phyloP scores from a whole-genome alignment of 148 eudicot genomes.

The Limonium bicolor region DNA sequence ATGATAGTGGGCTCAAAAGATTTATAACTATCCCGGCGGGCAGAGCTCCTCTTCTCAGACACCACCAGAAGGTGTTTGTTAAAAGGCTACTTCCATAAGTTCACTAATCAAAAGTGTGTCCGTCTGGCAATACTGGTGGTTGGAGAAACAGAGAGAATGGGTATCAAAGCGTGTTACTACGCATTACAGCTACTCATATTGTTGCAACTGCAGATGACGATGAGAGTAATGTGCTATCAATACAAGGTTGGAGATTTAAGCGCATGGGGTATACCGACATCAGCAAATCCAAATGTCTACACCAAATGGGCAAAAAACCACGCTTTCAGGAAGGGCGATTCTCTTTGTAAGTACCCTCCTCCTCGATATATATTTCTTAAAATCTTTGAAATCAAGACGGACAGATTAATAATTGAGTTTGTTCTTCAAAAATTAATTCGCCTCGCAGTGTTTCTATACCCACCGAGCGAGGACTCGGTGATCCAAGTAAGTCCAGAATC shows the following conservation, averaged over 20 bases:
- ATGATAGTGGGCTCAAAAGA: neutral
- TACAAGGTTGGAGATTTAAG: slow-evolving; percentile 76
- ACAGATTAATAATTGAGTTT: neutral
- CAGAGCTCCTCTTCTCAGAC: too few relatives aligned
- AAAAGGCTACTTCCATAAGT: neutral
- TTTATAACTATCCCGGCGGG: too few relatives aligned
- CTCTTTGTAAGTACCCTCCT: slow-evolving; percentile 50
- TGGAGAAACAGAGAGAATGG: slow-evolving; percentile 12
- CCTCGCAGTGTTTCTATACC: slow-evolving; percentile 76
- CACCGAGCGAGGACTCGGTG: slow-evolving; percentile 89
- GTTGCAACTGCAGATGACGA: too few relatives aligned
- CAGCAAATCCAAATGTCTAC: slow-evolving; percentile 43
- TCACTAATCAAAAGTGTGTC: neutral
- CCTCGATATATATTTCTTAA: neutral
- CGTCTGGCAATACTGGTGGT: too few relatives aligned
- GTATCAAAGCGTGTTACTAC: slow-evolving; percentile 8
- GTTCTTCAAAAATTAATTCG: too few relatives aligned
- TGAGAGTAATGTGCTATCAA: slow-evolving; percentile 20
- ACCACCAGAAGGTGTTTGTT: too few relatives aligned
- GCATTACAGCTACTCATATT: slow-evolving; percentile 21
- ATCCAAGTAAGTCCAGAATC: slow-evolving; percentile 50
- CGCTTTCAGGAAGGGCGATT: slow-evolving; percentile 46
- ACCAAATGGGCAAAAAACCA: slow-evolving; percentile 46
- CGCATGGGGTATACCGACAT: slow-evolving; percentile 61
- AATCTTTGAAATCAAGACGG: too few relatives aligned